These are phyloP conservation scores for Zopfochytrium polystomum DNA, from an alignment of 371 early-diverging fungal genomes.

Conservation along the genomic window DNA sequence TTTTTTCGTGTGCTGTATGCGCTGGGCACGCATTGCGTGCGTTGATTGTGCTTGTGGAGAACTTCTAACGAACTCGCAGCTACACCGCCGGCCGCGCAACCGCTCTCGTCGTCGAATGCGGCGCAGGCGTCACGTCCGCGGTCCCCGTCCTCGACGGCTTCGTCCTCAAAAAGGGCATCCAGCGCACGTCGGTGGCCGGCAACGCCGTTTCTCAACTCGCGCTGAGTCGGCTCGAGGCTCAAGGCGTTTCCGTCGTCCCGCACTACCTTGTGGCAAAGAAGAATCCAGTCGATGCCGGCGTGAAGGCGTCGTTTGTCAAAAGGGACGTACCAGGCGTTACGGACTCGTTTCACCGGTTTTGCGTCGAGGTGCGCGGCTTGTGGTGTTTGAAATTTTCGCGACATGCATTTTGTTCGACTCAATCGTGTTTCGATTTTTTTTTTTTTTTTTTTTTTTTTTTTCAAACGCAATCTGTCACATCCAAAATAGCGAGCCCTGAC, in stretches of 20 bases:
- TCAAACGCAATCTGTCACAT: not conserved
- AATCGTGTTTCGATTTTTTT: no score
- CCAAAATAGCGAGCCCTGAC: slow-evolving; percentile 51
- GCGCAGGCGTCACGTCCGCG: slow-evolving; percentile 79
- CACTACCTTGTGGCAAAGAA: slow-evolving; percentile 78
- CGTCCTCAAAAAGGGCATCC: slow-evolving; percentile 72
- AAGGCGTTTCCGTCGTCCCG: slow-evolving; percentile 68
- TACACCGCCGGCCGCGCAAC: slow-evolving; percentile 88
- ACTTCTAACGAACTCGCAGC: slow-evolving; percentile 44
- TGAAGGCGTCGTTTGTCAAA: slow-evolving; percentile 13
- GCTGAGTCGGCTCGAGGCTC: slow-evolving; percentile 44
- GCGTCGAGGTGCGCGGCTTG: slow-evolving; percentile 25
- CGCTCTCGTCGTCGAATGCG: slow-evolving; percentile 89
- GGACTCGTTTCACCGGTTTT: not conserved
- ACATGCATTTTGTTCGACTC: no score
- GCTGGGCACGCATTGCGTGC: not conserved
- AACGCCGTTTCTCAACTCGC: slow-evolving; percentile 74
- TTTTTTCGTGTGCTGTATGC: not conserved
- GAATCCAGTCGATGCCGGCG: slow-evolving; percentile 64
- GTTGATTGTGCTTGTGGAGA: slow-evolving; percentile 10
- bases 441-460: not conserved
- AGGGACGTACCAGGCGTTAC: not conserved
- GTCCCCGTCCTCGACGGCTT: slow-evolving; percentile 95
- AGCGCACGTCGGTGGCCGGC: slow-evolving; percentile 77
- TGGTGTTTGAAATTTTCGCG: no score